A percentile compares a stretch with the other conserved stretches of the same genome.
Evolutionary conservation across 2,329 filamentous ascomycete species (phyloP).

Genomic region (Zymoseptoria pseudotritici): DNA sequence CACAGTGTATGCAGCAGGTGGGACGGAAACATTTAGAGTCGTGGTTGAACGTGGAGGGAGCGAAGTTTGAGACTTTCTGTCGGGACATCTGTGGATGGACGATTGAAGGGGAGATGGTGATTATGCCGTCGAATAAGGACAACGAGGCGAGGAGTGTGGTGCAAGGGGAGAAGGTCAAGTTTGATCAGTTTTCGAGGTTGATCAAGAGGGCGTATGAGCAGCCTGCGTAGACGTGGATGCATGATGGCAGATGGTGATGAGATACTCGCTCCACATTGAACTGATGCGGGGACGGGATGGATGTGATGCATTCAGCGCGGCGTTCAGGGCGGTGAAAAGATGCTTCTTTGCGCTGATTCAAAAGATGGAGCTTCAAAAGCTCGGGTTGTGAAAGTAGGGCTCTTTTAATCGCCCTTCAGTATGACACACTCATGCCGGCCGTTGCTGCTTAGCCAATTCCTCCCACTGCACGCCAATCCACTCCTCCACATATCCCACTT

Average conservation of each 20-base stretch:
- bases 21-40: slow-evolving; percentile 40
- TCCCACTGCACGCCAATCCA: slow-evolving; percentile 99
- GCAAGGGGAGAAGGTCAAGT: slow-evolving; percentile 89
- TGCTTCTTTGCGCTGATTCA: not conserved
- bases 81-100: slow-evolving; percentile 66
- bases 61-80: slow-evolving; percentile 44
- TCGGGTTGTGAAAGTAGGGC: not conserved
- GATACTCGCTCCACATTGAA: not conserved
- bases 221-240: slow-evolving; percentile 40
- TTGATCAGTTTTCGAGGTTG: slow-evolving; percentile 75
- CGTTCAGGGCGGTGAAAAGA: slow-evolving; percentile 4
- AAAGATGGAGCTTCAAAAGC: not conserved
- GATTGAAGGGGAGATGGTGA: slow-evolving; percentile 59
- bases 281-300: not conserved
- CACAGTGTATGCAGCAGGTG: slow-evolving; percentile 76
- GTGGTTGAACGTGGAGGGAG: slow-evolving; percentile 42
- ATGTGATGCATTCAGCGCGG: slow-evolving; percentile 10
- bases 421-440: not conserved
- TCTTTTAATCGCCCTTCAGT: too few relatives aligned
- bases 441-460: slow-evolving; percentile 44
- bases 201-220: slow-evolving; percentile 83
- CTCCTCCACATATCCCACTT: slow-evolving; percentile 79
- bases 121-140: slow-evolving; percentile 86
- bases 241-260: not conserved
- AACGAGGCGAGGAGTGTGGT: slow-evolving; percentile 95